These are phyloP conservation scores for Rubus parviflorus DNA, from an alignment of 306 rosid genomes.

Conservation along the genomic window DNA sequence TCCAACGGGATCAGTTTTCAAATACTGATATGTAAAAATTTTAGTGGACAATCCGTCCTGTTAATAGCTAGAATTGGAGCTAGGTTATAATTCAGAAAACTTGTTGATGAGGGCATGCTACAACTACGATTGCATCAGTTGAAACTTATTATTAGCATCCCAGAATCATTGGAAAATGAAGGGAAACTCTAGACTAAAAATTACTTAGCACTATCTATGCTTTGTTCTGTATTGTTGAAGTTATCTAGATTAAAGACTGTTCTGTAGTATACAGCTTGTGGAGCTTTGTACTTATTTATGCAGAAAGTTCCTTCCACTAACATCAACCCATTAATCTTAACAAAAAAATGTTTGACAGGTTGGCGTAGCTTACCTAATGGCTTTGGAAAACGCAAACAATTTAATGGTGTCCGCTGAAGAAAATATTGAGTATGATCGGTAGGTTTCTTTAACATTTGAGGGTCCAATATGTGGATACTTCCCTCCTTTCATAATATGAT, in stretches of 20 bases:
- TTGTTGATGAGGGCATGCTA: background rate
- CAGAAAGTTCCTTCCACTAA: slow-evolving; percentile 7
- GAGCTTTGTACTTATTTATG: background rate
- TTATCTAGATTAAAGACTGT: background rate
- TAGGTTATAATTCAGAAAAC: background rate
- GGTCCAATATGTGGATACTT: background rate
- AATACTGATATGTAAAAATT: background rate
- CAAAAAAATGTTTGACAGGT: slow-evolving; percentile 52
- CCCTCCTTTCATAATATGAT: background rate
- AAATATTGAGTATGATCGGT: slow-evolving; percentile 94
- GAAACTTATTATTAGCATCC: background rate
- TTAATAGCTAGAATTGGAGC: background rate
- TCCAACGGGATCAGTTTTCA: background rate
- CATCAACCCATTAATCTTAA: slow-evolving; percentile 7
- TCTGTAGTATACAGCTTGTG: background rate
- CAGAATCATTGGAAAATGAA: background rate
- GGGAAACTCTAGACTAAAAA: background rate
- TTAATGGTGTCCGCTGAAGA: slow-evolving; percentile 60
- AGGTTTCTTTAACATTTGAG: slow-evolving; percentile 32
- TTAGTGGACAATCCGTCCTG: background rate
- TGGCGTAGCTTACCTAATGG: slow-evolving; percentile 92
- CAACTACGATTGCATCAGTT: background rate
- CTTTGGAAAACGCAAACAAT: slow-evolving; percentile 77
- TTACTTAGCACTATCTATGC: background rate
- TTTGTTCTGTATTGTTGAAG: background rate